Percentiles rank a stretch among this genome's conserved stretches.
Evolutionary conservation across 1,139 yeast genomes (phyloP).

Genomic region (Zygosaccharomyces sapae): DNA sequence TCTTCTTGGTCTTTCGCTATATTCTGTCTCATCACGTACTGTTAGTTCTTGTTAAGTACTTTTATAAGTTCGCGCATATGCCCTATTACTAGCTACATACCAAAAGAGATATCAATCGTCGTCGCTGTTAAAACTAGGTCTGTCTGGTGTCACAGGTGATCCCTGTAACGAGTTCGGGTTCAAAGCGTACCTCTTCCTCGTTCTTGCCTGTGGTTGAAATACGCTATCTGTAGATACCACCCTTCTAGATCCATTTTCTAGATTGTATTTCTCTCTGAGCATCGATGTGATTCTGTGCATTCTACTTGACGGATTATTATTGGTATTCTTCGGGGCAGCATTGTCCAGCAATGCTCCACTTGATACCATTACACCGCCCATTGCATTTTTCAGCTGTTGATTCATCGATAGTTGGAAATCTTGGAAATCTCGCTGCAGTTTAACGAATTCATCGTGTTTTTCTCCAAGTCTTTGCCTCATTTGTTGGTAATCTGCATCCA

Average conservation of each 20-base stretch:
- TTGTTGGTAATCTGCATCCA: constrained; percentile 7
- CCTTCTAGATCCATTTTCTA: constrained; percentile 12
- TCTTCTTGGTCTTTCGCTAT: neutral
- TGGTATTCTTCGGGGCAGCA: constrained; percentile 2
- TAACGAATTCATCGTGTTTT: constrained; percentile 9
- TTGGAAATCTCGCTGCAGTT: constrained; percentile 10
- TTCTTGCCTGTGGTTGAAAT: neutral
- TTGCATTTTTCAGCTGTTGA: constrained; percentile 14
- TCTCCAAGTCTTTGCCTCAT: constrained; percentile 8
- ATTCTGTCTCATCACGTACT: neutral
- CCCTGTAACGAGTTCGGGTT: constrained; percentile 1
- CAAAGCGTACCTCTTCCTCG: neutral
- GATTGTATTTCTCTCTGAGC: constrained; percentile 15
- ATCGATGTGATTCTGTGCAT: constrained; percentile 16
- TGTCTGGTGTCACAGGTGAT: constrained; percentile 5
- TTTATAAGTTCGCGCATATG: constrained; percentile 2
- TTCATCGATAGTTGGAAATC: constrained; percentile 11
- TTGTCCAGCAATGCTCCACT: constrained; percentile 8
- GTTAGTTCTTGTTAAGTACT: neutral
- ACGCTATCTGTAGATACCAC: constrained; percentile 13
- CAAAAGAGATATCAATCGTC: constrained; percentile 3
- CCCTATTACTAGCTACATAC: constrained; percentile 4
- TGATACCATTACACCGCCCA: constrained; percentile 14
- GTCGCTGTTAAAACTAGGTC: neutral
- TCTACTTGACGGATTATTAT: constrained; percentile 7